These are phyloP conservation scores for Astraeus odoratus DNA, from an alignment of 768 basidiomycete genomes.

Conservation along the genomic window DNA sequence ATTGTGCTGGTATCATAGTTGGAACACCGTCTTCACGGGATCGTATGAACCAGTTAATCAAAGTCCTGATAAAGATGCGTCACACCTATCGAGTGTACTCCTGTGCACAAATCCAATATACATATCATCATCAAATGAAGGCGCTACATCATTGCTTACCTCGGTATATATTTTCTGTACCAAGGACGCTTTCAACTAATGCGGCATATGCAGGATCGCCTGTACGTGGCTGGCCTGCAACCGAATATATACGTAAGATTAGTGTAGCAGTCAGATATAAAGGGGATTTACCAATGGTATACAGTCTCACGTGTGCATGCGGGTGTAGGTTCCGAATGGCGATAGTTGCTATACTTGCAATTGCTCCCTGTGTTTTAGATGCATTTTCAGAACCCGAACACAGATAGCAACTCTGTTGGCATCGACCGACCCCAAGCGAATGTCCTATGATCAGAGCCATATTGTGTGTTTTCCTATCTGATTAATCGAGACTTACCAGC, in stretches of 20 bases:
- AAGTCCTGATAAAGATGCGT: not conserved
- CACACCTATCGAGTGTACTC: slow-evolving; percentile 39
- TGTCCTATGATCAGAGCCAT: slow-evolving; percentile 24
- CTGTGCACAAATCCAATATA: slow-evolving; percentile 15
- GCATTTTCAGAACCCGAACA: not conserved
- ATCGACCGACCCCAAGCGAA: slow-evolving; percentile 30
- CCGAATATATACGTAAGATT: not conserved
- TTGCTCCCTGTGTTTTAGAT: slow-evolving; percentile 25
- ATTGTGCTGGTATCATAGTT: slow-evolving; percentile 36
- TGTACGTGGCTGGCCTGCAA: slow-evolving; percentile 42
- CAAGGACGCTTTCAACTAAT: slow-evolving; percentile 33
- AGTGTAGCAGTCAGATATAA: not conserved
- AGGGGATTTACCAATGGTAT: slow-evolving; percentile 37
- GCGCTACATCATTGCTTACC: slow-evolving; percentile 18
- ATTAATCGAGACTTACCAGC: slow-evolving; percentile 19
- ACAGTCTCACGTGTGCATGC: slow-evolving; percentile 23
- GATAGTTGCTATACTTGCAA: slow-evolving; percentile 33
- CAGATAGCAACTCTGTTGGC: not conserved
- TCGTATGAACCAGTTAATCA: not conserved
- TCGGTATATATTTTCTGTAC: slow-evolving; percentile 34
- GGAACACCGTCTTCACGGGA: slow-evolving; percentile 41
- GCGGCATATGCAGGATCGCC: slow-evolving; percentile 37
- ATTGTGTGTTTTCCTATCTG: not conserved
- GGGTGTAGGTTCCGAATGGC: slow-evolving; percentile 27
- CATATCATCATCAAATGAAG: not conserved